phyloP scores from a whole-genome alignment of 73 alveolate genomes.

The Uronychia setigera region DNA sequence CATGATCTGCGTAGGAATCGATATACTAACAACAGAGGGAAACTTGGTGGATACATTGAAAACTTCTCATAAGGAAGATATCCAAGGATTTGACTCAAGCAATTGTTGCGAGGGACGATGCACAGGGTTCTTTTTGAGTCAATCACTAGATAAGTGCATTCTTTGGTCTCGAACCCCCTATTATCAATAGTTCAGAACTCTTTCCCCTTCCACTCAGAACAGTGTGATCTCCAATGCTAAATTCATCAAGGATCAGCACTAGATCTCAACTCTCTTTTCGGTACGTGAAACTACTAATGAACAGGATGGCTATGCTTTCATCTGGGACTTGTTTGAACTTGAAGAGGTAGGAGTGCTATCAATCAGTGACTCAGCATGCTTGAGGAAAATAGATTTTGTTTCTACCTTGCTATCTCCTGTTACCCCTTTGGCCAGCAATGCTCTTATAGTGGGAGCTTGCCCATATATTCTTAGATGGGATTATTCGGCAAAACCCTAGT shows the following conservation, averaged over 20 bases:
- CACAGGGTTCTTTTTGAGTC: background rate
- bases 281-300: background rate
- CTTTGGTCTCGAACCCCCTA: background rate
- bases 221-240: background rate
- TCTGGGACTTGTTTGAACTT: background rate
- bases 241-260: background rate
- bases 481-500: background rate
- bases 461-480: background rate
- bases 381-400: background rate
- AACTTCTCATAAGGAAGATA: background rate
- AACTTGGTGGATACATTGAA: background rate
- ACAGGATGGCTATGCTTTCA: constrained; percentile 1
- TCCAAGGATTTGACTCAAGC: background rate
- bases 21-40: background rate
- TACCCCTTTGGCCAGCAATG: background rate
- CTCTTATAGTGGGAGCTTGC: background rate
- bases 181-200: background rate
- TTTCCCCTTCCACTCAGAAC: background rate
- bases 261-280: background rate
- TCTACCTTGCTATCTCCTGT: background rate
- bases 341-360: background rate
- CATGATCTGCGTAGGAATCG: background rate
- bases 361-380: background rate
- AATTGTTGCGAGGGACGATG: background rate
- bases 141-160: background rate